phyloP scores from a whole-genome alignment of 2,329 filamentous ascomycete genomes.

The Zelopaecilomyces penicillatus region DNA sequence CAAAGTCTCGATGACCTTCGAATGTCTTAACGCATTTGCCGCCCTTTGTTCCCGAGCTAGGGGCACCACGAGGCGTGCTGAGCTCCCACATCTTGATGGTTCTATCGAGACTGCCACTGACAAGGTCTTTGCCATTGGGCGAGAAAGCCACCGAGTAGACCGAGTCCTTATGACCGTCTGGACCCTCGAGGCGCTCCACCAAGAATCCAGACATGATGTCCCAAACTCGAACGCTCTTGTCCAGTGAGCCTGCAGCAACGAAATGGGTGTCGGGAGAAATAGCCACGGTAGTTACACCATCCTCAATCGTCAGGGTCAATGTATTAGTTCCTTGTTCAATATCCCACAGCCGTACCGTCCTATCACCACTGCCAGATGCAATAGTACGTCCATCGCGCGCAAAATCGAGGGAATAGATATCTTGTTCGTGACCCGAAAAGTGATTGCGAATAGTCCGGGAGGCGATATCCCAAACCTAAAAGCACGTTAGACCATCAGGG shows the following conservation, averaged over 20 bases:
- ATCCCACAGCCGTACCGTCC: constrained; percentile 94
- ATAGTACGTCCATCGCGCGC: constrained; percentile 89
- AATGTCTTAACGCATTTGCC: constrained; percentile 96
- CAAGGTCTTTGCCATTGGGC: constrained; percentile 83
- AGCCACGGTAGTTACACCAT: constrained; percentile 94
- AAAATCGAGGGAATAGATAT: constrained; percentile 96
- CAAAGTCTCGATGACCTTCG: constrained; percentile 96
- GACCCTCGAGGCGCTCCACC: constrained; percentile 84
- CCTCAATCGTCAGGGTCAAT: constrained; percentile 83
- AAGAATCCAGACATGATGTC: constrained; percentile 80
- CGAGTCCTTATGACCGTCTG: constrained; percentile 91
- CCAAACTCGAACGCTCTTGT: constrained; percentile 98
- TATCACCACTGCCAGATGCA: constrained; percentile 88
- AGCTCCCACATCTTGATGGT: constrained; percentile 99
- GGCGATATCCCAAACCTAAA: constrained; percentile 87
- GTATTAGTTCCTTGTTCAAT: constrained; percentile 77
- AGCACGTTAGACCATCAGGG: constrained; percentile 6
- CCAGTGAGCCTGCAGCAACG: constrained; percentile 87
- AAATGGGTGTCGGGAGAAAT: constrained; percentile 93
- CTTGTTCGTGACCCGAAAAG: constrained; percentile 95
- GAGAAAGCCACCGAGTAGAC: constrained; percentile 97
- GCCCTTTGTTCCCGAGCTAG: constrained; percentile 63
- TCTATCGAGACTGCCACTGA: constrained; percentile 91
- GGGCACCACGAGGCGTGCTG: constrained; percentile 59
- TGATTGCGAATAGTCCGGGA: constrained; percentile 78